phyloP scores from a whole-genome alignment of 768 basidiomycete genomes.

The Trichaptum fuscoviolaceum region DNA sequence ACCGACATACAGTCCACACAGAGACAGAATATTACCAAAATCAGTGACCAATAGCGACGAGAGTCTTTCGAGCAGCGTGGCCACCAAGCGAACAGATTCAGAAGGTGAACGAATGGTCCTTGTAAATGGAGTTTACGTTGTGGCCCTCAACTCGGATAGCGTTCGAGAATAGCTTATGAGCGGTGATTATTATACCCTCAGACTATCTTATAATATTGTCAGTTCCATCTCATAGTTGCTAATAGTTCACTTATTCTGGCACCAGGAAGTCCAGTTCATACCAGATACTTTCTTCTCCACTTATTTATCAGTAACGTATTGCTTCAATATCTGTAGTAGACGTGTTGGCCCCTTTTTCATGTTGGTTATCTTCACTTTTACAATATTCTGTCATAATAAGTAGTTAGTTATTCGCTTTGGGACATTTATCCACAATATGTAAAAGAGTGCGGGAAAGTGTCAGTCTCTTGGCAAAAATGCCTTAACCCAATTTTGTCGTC shows the following conservation, averaged over 20 bases:
- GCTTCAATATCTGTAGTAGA: background rate
- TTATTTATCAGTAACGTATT: background rate
- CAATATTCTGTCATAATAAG: background rate
- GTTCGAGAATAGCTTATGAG: background rate
- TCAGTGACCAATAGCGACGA: background rate
- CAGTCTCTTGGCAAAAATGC: background rate
- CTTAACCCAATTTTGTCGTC: slow-evolving; percentile 1
- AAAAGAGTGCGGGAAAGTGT: background rate
- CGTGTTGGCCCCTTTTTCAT: background rate
- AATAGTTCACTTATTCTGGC: background rate
- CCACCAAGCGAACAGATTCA: background rate
- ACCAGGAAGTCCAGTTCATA: background rate
- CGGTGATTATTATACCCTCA: background rate
- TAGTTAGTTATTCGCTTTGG: background rate
- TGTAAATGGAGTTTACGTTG: background rate
- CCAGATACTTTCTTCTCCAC: background rate
- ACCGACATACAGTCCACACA: background rate
- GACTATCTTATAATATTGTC: background rate
- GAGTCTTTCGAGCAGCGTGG: background rate
- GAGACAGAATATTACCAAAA: background rate
- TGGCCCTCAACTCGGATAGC: background rate
- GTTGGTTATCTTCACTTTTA: background rate
- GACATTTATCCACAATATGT: background rate
- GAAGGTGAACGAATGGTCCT: background rate
- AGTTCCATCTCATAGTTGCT: background rate